Base-by-base conservation (phyloP, 495 filamentous ascomycete species). In the Aspergillus mulundensis region DNA sequence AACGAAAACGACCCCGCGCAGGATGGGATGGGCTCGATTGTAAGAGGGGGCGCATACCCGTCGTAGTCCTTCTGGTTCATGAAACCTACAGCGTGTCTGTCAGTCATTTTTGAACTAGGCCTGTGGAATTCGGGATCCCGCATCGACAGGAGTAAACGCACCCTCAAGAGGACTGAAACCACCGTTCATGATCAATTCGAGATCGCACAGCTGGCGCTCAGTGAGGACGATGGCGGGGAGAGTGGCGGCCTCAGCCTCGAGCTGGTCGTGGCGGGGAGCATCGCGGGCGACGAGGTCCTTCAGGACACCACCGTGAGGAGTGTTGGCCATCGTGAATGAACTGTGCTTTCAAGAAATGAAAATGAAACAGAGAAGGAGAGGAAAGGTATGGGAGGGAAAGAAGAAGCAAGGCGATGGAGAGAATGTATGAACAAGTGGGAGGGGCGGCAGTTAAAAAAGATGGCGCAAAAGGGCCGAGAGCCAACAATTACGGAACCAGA, bases 111-210 rank as follows among this genome's bases (percentile, higher is more conserved):
- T 2, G 12, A 36, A 36, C 11, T 36, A 8, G 25, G 25, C 25
- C 25, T 8, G 25, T 21, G 28, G n/a, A 40, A 38, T 11, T 1
- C 40, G 34, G 5, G 34, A 47, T 30, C 45, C 28, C 24, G 50
- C 18, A 15, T 36, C 2, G 32, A 36, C 20, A n/a, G 38, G 50
- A 60, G 49, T 46, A 23, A 56, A 81, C 87, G 51, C 65, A 95
- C 92, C 95, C 81, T 97, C 95, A 19, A 98, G 82, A 47, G 94
- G 94, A 60, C 90, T 95, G 77, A 98, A 98, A 51, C 95, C 94
- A 65, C 94, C 94, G 75, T 85, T 96, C 75, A 97, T 84, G 60
- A 98, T 87, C 78, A 98, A 70, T 70, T 98, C 94, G 61, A 98
- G 82, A 79, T 98, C 94, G 75, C 94, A 98, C 19, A 98, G 84